Percentiles rank a stretch among this genome's conserved stretches.
Evolutionary conservation across 116 monocot genomes (phyloP).

Genomic region (Dioscorea cayenensis): DNA sequence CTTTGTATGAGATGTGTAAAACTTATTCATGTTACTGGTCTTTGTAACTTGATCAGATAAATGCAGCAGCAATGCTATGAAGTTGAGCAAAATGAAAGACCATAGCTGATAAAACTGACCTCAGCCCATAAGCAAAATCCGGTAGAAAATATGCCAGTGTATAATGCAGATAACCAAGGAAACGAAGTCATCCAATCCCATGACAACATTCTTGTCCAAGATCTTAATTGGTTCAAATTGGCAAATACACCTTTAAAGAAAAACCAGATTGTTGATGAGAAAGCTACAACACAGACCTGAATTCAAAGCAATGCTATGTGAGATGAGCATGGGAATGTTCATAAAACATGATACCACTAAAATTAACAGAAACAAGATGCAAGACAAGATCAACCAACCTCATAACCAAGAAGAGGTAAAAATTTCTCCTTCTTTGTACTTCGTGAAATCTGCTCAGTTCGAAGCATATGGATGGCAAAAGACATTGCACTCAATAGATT

Average conservation of each 20-base stretch:
- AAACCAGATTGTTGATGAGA: constrained; percentile 65
- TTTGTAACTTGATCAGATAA: not conserved
- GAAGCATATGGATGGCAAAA: constrained; percentile 82
- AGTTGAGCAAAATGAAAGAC: not conserved
- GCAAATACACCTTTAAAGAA: constrained; percentile 25
- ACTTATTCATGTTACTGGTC: not conserved
- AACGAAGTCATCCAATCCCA: constrained; percentile 52
- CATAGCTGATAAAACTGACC: constrained; percentile 24
- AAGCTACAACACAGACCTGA: constrained; percentile 59
- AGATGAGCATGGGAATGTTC: not conserved
- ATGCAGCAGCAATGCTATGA: too few relatives aligned
- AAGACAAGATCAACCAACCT: constrained; percentile 27
- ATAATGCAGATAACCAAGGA: constrained; percentile 90
- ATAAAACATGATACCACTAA: not conserved
- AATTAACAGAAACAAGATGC: not conserved
- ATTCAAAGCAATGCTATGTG: constrained; percentile 8
- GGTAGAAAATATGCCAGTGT: constrained; percentile 80
- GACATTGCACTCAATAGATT: constrained; percentile 73
- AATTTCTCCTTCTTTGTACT: constrained; percentile 58
- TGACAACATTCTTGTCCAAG: constrained; percentile 22
- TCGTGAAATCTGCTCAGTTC: constrained; percentile 70
- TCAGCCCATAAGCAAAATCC: constrained; percentile 79
- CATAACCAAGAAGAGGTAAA: constrained; percentile 64
- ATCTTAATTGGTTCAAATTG: constrained; percentile 17
- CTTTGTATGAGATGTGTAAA: not conserved